Base-by-base conservation (phyloP, 495 filamentous ascomycete species). In the Sphaerosporella brunnea region DNA sequence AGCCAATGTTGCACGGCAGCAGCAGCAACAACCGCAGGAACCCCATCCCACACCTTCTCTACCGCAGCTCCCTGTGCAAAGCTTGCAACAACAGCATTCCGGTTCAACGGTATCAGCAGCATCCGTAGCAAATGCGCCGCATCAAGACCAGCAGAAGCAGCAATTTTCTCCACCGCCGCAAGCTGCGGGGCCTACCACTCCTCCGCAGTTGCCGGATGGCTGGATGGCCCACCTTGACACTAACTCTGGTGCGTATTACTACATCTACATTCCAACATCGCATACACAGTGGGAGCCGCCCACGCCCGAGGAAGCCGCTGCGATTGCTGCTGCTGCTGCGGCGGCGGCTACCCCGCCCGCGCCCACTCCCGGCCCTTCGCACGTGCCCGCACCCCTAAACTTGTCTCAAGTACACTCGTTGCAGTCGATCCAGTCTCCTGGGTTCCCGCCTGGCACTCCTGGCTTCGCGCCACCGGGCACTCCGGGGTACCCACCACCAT, bases 241-340 rank as follows among this genome's bases (percentile, higher is more conserved):
- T 34, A 93, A 78, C 58, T 93, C 86, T 2, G 90, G 92, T 4
- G 90, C 95, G 59, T 97, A 96, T 62, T 97, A 97, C 60, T 97
- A 97, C 60, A 97, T 97, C 52, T 92, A 97, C 62, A 72, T 97
- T 15, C 80, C 90, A 8, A 87, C 90, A 0, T 90, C 95, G 59
- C 84, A 85, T 2, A 97, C 90, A 10, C 90, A 97, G 62, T 97
- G 90, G 90, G 90, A 97, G 53, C 93, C 93, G 57, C 90, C 90
- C 18, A 93, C 94, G 64, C 84, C 30, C 10, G 58, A 61, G 24
- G n/a, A 23, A 18, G 23, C 25, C 4, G 25, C 84, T 23, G 85
- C 87, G 2, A 78, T 80, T 0, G 70, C 73, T 1, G 83, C 82
- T 32, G 24, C 43, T 13, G n/a, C 10, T 13, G 37, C 21, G 81